Percentiles rank a stretch among this genome's conserved stretches.
Evolutionary conservation across 257 asterid genomes (phyloP).

Genomic region (Paulownia fortunei): DNA sequence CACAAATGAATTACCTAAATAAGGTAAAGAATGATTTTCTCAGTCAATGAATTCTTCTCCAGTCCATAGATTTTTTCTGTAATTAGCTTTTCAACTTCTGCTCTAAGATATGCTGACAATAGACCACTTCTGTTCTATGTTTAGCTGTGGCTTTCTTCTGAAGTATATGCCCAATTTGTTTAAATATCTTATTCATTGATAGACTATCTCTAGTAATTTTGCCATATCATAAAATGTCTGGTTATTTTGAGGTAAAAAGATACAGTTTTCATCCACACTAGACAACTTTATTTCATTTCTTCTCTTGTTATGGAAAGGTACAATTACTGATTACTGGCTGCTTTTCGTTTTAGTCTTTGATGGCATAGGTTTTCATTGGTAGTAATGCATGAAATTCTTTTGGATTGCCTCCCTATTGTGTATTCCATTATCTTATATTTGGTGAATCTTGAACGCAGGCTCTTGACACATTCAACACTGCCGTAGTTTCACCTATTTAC

Average conservation of each 20-base stretch:
- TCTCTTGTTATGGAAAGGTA: background rate
- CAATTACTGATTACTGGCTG: background rate
- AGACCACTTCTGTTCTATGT: background rate
- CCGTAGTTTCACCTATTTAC: slow-evolving; percentile 90
- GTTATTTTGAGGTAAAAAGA: background rate
- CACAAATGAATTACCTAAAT: slow-evolving; percentile 83
- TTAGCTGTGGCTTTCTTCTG: background rate
- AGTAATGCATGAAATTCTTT: background rate
- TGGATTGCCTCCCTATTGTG: background rate
- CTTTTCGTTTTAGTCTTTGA: background rate
- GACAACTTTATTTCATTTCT: background rate
- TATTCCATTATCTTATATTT: slow-evolving; percentile 20
- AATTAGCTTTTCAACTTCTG: background rate
- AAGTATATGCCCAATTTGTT: background rate
- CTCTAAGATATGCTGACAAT: background rate
- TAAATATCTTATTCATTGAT: background rate
- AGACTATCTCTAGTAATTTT: background rate
- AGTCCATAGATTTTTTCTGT: background rate
- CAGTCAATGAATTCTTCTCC: background rate
- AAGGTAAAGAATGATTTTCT: slow-evolving; percentile 51
- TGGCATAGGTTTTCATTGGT: background rate
- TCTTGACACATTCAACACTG: slow-evolving; percentile 92
- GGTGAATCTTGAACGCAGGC: slow-evolving; percentile 65
- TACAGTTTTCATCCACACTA: background rate
- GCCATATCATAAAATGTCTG: background rate